Evolutionary conservation across 768 basidiomycete species (phyloP), one percentile per base, ranked within the genome.

Genomic region (Suillus discolor): DNA sequence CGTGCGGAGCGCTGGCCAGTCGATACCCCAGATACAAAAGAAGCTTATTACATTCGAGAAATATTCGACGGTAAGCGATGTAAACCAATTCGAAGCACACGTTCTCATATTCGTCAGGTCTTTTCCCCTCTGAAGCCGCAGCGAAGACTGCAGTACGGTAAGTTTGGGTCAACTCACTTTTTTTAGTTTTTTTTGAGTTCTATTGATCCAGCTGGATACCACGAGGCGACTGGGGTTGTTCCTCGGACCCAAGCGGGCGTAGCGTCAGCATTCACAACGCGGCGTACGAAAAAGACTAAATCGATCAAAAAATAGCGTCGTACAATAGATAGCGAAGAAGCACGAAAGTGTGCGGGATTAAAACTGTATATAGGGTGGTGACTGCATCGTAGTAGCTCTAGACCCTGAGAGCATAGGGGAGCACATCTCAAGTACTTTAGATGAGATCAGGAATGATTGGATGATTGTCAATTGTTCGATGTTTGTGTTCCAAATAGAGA

Each of bases 201-300:
- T 20, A 18, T 25, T 38, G 68, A 39, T 67, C 61, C 75, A 92
- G 92, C 68, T 96, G 94, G 96, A 91, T 96, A 77, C 96, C 96
- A 57, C 89, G 94, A 71, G 92, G 89, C 64, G 97, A 98, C 77
- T 99, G 97, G 97, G 97, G 97, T 64, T 97, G 97, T 74, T 83
- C 93, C 3, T 80, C 93, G 38, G 97, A 99, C 77, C 97, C 97
- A 38, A 96, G 94, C 68, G 97, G 97, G 38, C 85, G 97, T 60
- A 95, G 93, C 68, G 97, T 99, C 74, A 90, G 87, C 78, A 98
- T 99, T 72, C 97, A 99, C 84, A 93, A 90, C 71, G 89, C 94
- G 59, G 97, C 97, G 15, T 97, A 98, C 76, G 78, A 80, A 31
- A 49, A 54, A 55, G 44, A 67, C 28, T 66, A 65, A 25, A 34